These are phyloP conservation scores for Nymphaea thermarum DNA, from an alignment of 164 flowering plant genomes.

Conservation along the genomic window DNA sequence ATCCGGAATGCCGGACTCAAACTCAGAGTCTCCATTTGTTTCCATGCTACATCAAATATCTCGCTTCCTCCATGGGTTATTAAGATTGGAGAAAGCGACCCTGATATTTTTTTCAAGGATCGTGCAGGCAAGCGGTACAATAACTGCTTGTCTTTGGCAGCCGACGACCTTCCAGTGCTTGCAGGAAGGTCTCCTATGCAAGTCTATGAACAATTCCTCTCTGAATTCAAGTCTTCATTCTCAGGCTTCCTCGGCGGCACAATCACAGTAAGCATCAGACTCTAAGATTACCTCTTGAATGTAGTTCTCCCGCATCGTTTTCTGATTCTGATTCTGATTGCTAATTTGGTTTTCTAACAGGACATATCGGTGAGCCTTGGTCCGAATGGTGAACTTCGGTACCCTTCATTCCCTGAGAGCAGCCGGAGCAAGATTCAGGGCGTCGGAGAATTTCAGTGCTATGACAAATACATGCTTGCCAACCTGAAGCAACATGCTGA, in stretches of 20 bases:
- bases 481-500: slow-evolving; percentile 59
- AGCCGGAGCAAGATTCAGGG: slow-evolving; percentile 18
- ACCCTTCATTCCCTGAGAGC: slow-evolving; percentile 45
- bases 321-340: not conserved
- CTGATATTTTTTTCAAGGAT: slow-evolving; percentile 54
- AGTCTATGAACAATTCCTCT: slow-evolving; percentile 52
- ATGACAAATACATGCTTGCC: slow-evolving; percentile 62
- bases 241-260: slow-evolving; percentile 60
- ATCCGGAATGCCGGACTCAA: slow-evolving; percentile 65
- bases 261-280: slow-evolving; percentile 44
- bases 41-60: slow-evolving; percentile 48
- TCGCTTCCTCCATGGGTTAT: slow-evolving; percentile 79
- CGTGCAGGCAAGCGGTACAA: slow-evolving; percentile 44
- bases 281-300: not conserved
- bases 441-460: slow-evolving; percentile 89
- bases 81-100: slow-evolving; percentile 40
- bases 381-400: slow-evolving; percentile 91
- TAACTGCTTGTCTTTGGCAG: slow-evolving; percentile 62
- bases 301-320: not conserved
- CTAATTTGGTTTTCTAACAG: slow-evolving; percentile 19
- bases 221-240: slow-evolving; percentile 68
- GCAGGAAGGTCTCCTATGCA: slow-evolving; percentile 68
- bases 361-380: slow-evolving; percentile 79
- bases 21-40: slow-evolving; percentile 68
- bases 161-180: slow-evolving; percentile 69